Conservation (phyloP, 208 protist genomes). For the Vickermania spadyakhi region DNA sequence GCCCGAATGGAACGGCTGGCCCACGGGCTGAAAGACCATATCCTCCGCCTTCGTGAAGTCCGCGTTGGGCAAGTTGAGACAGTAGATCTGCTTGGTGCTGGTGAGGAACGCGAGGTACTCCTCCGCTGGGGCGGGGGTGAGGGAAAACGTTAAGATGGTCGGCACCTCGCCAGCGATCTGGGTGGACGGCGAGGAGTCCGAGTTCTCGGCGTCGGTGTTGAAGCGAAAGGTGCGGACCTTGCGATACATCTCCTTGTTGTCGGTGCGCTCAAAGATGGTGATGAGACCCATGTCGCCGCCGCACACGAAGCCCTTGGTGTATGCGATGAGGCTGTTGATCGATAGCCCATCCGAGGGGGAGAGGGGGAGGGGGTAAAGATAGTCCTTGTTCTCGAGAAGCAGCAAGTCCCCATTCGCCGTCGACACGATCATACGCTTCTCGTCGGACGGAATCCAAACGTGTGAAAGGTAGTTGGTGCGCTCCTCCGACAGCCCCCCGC, state of each 20-base stretch:
- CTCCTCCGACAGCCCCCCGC: conserved; percentile 52
- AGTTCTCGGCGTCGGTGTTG: conserved; percentile 44
- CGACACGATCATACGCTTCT: conserved; percentile 83
- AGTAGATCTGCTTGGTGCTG: conserved; percentile 90
- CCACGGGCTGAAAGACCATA: conserved; percentile 84
- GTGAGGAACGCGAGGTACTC: conserved; percentile 88
- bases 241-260: conserved; percentile 91
- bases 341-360: conserved; percentile 84
- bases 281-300: conserved; percentile 92
- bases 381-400: conserved; percentile 89
- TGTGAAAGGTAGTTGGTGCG: conserved; percentile 89
- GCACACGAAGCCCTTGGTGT: conserved; percentile 93
- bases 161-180: conserved; percentile 36
- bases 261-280: conserved; percentile 87
- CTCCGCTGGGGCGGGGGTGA: conserved; percentile 82
- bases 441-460: conserved; percentile 85
- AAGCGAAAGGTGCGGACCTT: conserved; percentile 90
- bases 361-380: conserved; percentile 72
- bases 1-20: conserved; percentile 86
- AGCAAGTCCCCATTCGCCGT: conserved; percentile 92
- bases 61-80: conserved; percentile 89
- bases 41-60: conserved; percentile 93
- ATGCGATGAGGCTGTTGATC: conserved; percentile 79
- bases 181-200: conserved; percentile 2
- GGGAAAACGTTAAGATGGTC: conserved; percentile 72